Conservation (phyloP, 2,329 filamentous ascomycete species). For the Sarocladiaceae sp. region DNA sequence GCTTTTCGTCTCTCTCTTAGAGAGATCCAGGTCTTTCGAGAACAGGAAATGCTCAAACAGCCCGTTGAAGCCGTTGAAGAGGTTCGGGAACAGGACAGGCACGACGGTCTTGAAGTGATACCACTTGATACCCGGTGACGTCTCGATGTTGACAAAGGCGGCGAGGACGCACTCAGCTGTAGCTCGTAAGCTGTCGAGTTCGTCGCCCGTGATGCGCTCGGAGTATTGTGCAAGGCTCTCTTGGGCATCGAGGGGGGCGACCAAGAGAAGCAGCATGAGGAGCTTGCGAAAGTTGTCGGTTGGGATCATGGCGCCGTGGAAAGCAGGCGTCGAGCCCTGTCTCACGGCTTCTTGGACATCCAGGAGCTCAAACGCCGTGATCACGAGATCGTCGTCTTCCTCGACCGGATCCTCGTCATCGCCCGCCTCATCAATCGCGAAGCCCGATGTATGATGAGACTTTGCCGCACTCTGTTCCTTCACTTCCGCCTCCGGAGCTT, state of each 20-base stretch:
- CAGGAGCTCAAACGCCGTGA: slow-evolving; percentile 63
- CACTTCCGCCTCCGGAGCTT: slow-evolving; percentile 9
- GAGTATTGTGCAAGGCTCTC: slow-evolving; percentile 59
- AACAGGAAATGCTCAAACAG: slow-evolving; percentile 73
- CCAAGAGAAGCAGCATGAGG: slow-evolving; percentile 62
- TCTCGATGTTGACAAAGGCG: slow-evolving; percentile 60
- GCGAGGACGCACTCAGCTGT: slow-evolving; percentile 61
- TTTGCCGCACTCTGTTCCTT: slow-evolving; percentile 1
- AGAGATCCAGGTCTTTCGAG: slow-evolving; percentile 63
- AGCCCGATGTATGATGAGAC: slow-evolving; percentile 31
- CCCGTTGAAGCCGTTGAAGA: slow-evolving; percentile 61
- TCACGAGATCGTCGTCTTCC: slow-evolving; percentile 56
- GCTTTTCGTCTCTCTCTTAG: slow-evolving; percentile 37
- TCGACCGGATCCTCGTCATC: slow-evolving; percentile 36
- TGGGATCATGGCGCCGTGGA: slow-evolving; percentile 63
- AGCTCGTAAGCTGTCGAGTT: slow-evolving; percentile 51
- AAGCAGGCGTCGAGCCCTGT: slow-evolving; percentile 41
- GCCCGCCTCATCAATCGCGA: slow-evolving; percentile 38
- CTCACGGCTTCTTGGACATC: slow-evolving; percentile 57
- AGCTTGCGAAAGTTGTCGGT: slow-evolving; percentile 66
- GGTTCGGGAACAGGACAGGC: slow-evolving; percentile 53
- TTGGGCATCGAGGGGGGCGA: slow-evolving; percentile 58
- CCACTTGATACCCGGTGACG: slow-evolving; percentile 56
- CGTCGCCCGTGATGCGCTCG: slow-evolving; percentile 46
- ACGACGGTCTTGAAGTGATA: slow-evolving; percentile 54